Percentiles rank a stretch among this genome's conserved stretches.
Conservation (phyloP, 192 early-diverging fungal genomes). For the Backusella macrospora region DNA sequence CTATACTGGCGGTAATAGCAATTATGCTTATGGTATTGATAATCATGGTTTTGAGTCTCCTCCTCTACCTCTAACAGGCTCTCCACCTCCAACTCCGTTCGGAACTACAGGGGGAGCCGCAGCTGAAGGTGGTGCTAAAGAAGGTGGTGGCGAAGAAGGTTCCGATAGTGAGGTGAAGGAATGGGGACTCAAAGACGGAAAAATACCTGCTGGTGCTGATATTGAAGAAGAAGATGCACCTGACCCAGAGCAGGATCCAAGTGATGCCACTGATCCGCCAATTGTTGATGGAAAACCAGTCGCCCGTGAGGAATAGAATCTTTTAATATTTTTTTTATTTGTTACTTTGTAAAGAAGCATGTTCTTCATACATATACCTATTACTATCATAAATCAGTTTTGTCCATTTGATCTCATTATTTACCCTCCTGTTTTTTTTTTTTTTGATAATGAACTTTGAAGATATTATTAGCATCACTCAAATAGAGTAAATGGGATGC, state of each 20-base stretch:
- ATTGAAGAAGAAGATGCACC: slow-evolving; percentile 2
- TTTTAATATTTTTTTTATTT: no score
- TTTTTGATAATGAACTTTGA: no score
- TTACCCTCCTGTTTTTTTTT: no score
- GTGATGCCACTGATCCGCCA: neutral
- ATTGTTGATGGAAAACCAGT: slow-evolving; percentile 11
- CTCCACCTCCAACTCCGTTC: neutral
- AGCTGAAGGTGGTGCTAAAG: neutral
- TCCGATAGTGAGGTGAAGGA: neutral
- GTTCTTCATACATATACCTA: no score
- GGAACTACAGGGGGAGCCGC: neutral
- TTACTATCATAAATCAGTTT: no score
- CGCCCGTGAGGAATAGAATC: neutral
- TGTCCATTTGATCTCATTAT: no score
- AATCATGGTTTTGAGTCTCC: neutral
- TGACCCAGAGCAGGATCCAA: slow-evolving; percentile 2
- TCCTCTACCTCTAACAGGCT: neutral
- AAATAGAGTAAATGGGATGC: no score
- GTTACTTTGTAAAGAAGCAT: no score
- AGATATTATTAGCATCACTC: no score
- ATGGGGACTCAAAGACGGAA: neutral
- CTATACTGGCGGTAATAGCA: neutral
- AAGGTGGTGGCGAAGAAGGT: neutral
- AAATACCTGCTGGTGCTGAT: slow-evolving; percentile 5
- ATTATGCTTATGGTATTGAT: no score